Evolutionary conservation across 768 basidiomycete genomes (phyloP), one percentile per base, ranked within the genome.

Genomic region (Ephemerocybe angulata): DNA sequence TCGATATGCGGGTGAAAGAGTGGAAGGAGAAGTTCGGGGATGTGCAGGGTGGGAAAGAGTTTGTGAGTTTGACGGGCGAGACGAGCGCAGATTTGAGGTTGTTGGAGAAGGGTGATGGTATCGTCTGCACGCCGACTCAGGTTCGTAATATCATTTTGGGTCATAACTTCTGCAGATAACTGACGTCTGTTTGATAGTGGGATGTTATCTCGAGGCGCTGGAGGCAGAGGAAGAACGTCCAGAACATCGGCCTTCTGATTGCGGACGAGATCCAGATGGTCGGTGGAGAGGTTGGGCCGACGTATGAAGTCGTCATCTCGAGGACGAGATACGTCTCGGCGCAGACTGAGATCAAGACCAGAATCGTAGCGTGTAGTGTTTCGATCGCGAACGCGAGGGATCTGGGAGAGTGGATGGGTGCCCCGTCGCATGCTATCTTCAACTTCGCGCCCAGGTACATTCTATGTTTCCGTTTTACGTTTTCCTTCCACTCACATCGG

Each of bases 391-490:
- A 98, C 63, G 96, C 96, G 1, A 82, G 92, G 17, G 97, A 98
- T 67, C 77, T 99, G 0, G 94, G 95, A 24, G 94, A 98, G 64
- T 99, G 97, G 97, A 92, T 99, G 70, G 96, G 94, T 30, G 93
- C 89, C 0, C 88, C 88, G 1, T 86, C 89, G 3, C 94, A 97
- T 65, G 90, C 90, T 2, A 90, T 97, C 61, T 99, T 98, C 85
- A 99, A 98, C 74, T 97, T 99, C 70, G 88, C 94, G 0, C 94
- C 95, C 60, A n/a, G n/a, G n/a, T n/a, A n/a, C n/a, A n/a, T n/a
- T n/a, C n/a, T n/a, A n/a, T n/a, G n/a, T n/a, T n/a, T n/a, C n/a
- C n/a, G n/a, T n/a, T n/a, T n/a, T n/a, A n/a, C n/a, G n/a, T n/a
- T n/a, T n/a, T n/a, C n/a, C n/a, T n/a, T n/a, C n/a, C n/a, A n/a